Percentiles rank a stretch among this genome's conserved stretches.
Conservation (phyloP, 768 basidiomycete species). For the Tylopilus vinaceipallidus region DNA sequence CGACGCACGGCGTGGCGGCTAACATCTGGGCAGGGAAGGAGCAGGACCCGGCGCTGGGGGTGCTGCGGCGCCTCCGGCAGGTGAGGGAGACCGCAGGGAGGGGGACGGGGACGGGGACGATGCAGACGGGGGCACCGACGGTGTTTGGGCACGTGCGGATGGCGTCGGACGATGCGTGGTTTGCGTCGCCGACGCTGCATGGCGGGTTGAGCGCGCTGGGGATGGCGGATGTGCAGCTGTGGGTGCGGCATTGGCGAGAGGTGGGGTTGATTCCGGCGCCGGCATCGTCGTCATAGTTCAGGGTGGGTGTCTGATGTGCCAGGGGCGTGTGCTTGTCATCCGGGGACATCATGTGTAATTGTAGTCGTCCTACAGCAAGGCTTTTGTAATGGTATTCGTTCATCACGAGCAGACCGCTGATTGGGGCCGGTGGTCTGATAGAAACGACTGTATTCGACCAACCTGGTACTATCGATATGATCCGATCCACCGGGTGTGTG, state of each 20-base stretch:
- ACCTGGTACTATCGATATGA: too few relatives aligned
- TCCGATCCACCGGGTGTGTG: too few relatives aligned
- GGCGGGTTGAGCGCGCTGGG: not conserved
- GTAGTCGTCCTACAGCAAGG: too few relatives aligned
- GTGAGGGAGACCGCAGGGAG: not conserved
- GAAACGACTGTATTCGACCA: too few relatives aligned
- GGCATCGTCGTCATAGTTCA: too few relatives aligned
- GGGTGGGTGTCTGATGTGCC: too few relatives aligned
- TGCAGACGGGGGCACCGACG: too few relatives aligned
- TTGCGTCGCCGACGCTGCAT: conserved; percentile 9
- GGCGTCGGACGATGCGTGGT: conserved; percentile 5
- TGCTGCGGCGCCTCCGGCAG: conserved; percentile 2
- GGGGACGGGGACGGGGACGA: not conserved
- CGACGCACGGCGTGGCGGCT: not conserved
- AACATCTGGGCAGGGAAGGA: not conserved
- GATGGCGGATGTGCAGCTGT: conserved; percentile 3
- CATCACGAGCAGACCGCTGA: too few relatives aligned
- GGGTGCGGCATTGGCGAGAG: conserved; percentile 12
- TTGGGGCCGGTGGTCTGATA: too few relatives aligned
- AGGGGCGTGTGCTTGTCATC: too few relatives aligned
- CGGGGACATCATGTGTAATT: too few relatives aligned
- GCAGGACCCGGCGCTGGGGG: conserved; percentile 2
- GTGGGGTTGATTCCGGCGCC: conserved; percentile 6
- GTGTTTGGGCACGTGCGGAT: conserved; percentile 4
- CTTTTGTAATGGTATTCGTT: too few relatives aligned